phyloP scores from a whole-genome alignment of 805 yeast genomes.

The Candida multigemmis region DNA sequence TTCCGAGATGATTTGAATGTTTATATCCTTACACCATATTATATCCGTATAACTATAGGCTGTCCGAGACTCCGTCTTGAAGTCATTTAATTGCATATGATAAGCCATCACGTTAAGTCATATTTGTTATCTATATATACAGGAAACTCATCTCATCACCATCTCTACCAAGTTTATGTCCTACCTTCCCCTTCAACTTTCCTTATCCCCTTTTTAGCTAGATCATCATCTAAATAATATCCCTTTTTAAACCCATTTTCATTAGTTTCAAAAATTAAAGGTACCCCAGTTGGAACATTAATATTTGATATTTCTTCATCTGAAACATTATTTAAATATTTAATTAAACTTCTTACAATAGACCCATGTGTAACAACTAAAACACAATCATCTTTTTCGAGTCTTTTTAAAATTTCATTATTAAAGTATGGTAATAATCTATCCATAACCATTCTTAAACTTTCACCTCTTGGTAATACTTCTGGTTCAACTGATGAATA shows the following conservation, averaged over 20 bases:
- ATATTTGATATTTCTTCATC: conserved; percentile 29
- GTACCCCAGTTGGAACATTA: conserved; percentile 37
- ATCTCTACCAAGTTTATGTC: too few species aligned
- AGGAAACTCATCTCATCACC: too few species aligned
- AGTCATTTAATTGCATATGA: too few species aligned
- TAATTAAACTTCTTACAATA: conserved; percentile 31
- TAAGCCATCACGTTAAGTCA: too few species aligned
- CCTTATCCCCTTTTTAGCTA: conserved; percentile 29
- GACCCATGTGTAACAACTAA: conserved; percentile 35
- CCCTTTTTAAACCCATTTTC: conserved; percentile 18
- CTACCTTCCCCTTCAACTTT: conserved; percentile 26
- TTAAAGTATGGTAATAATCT: conserved; percentile 29
- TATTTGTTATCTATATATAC: too few species aligned
- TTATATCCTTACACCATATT: too few species aligned
- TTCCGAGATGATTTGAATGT: too few species aligned
- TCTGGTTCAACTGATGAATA: conserved; percentile 15
- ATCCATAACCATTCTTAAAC: conserved; percentile 28
- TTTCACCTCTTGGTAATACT: conserved; percentile 29
- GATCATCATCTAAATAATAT: conserved; percentile 32
- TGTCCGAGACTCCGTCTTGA: too few species aligned
- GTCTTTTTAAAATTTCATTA: conserved; percentile 16
- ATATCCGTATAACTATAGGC: too few species aligned
- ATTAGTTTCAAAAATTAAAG: conserved; percentile 31
- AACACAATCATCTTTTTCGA: conserved; percentile 12
- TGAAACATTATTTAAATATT: conserved; percentile 23